Percentiles rank a stretch among this genome's conserved stretches.
These are phyloP conservation scores for Backusella luteola DNA, from an alignment of 192 early-diverging fungal genomes.

Conservation along the genomic window DNA sequence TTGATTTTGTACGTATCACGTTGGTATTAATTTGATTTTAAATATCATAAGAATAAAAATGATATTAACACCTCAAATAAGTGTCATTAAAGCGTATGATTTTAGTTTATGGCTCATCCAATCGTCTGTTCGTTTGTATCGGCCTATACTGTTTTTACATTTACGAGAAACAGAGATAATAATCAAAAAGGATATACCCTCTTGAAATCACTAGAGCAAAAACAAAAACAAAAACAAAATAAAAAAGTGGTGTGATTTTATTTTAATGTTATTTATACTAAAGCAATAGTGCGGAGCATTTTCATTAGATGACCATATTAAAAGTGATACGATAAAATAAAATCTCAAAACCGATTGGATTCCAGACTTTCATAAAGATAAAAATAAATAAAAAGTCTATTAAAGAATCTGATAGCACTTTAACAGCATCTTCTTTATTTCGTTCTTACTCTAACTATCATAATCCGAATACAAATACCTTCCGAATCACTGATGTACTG, in stretches of 20 bases:
- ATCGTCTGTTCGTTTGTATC: background rate
- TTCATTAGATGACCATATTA: background rate
- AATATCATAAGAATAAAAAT: background rate
- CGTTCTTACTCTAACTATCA: background rate
- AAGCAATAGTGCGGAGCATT: background rate
- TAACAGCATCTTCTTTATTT: background rate
- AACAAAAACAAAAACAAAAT: background rate
- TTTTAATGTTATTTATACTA: background rate
- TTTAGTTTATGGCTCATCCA: background rate
- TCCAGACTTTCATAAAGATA: background rate
- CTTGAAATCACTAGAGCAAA: background rate
- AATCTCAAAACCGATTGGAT: background rate
- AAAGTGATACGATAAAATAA: constrained; percentile 2
- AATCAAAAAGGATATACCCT: background rate
- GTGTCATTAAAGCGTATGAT: background rate
- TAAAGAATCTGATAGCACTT: background rate
- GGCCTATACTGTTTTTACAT: background rate
- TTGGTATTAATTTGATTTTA: background rate
- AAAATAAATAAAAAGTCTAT: background rate
- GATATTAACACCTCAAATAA: background rate
- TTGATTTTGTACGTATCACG: background rate
- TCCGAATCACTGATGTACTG: too few relatives aligned
- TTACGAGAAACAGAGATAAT: background rate
- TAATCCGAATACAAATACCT: background rate
- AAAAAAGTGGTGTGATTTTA: background rate